These are phyloP conservation scores for Platanthera guangdongensis DNA, from an alignment of 106 monocot species.

Conservation along the genomic window DNA sequence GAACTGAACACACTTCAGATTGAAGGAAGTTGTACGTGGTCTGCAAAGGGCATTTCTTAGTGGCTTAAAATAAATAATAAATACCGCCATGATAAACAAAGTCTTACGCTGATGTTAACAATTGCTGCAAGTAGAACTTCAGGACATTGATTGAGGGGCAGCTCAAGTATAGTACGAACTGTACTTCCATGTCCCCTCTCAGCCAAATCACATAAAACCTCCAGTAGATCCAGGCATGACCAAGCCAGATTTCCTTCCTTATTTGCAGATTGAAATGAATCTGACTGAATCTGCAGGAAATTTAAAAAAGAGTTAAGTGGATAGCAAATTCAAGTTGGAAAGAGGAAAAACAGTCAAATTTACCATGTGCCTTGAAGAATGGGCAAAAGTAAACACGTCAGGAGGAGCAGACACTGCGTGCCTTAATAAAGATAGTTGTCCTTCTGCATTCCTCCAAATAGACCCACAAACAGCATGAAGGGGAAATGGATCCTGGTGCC, in stretches of 20 bases:
- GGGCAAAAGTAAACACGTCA: constrained; percentile 77
- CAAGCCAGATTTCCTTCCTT: constrained; percentile 74
- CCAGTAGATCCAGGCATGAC: constrained; percentile 81
- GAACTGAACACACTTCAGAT: constrained; percentile 53
- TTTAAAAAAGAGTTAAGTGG: neutral
- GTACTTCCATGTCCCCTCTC: constrained; percentile 74
- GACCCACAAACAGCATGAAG: constrained; percentile 73
- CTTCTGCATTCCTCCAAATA: constrained; percentile 87
- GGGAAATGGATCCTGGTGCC: constrained; percentile 75
- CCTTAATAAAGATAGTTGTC: constrained; percentile 87
- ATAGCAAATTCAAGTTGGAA: neutral
- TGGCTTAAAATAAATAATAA: neutral
- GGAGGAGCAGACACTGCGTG: constrained; percentile 57
- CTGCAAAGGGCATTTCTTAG: constrained; percentile 28
- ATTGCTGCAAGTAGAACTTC: constrained; percentile 72
- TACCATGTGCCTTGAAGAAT: constrained; percentile 81
- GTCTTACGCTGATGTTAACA: constrained; percentile 49
- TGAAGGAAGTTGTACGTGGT: constrained; percentile 81
- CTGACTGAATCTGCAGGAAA: constrained; percentile 30
- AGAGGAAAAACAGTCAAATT: constrained; percentile 3
- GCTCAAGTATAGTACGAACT: constrained; percentile 55
- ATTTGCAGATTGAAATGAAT: constrained; percentile 25
- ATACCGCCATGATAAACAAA: neutral
- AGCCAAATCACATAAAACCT: constrained; percentile 74
- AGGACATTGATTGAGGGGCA: constrained; percentile 62